These are phyloP conservation scores for Coffea eugenioides DNA, from an alignment of 257 asterid genomes.

Conservation along the genomic window DNA sequence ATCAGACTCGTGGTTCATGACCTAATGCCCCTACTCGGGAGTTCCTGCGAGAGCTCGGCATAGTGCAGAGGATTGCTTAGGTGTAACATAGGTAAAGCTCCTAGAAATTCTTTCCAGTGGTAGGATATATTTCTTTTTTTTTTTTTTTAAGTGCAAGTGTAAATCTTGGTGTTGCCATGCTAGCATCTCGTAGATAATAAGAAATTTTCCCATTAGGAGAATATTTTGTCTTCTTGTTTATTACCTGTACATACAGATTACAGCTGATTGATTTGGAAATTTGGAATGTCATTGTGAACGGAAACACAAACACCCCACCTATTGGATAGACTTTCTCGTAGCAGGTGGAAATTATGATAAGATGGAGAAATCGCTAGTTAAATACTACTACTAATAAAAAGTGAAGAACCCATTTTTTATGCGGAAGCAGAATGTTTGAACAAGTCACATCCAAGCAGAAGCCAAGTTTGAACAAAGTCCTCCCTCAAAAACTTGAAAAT, in stretches of 20 bases:
- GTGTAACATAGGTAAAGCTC: slow-evolving; percentile 36
- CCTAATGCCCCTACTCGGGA: slow-evolving; percentile 61
- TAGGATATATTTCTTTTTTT: slow-evolving; percentile 25
- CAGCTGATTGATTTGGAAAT: background rate
- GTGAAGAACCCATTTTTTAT: too few relatives aligned
- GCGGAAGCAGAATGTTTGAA: too few relatives aligned
- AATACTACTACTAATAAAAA: too few relatives aligned
- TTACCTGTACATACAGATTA: background rate
- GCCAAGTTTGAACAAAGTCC: too few relatives aligned
- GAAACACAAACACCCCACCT: background rate
- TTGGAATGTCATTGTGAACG: too few relatives aligned
- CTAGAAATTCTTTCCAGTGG: slow-evolving; percentile 42
- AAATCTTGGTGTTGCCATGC: slow-evolving; percentile 22
- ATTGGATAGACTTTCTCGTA: background rate
- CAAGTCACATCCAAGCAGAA: too few relatives aligned
- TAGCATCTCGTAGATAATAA: background rate
- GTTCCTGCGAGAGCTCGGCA: slow-evolving; percentile 89
- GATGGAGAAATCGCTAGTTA: too few relatives aligned
- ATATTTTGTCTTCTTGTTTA: background rate
- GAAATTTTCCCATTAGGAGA: slow-evolving; percentile 4
- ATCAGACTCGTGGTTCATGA: slow-evolving; percentile 71
- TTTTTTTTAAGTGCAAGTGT: slow-evolving; percentile 33
- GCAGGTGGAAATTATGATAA: too few relatives aligned
- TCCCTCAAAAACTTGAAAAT: too few relatives aligned
- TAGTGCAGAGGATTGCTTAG: slow-evolving; percentile 35